Percentiles rank a stretch among this genome's conserved stretches.
These are phyloP conservation scores for Phytopythium delawarense DNA, from an alignment of 352 stramenopile species.

Conservation along the genomic window DNA sequence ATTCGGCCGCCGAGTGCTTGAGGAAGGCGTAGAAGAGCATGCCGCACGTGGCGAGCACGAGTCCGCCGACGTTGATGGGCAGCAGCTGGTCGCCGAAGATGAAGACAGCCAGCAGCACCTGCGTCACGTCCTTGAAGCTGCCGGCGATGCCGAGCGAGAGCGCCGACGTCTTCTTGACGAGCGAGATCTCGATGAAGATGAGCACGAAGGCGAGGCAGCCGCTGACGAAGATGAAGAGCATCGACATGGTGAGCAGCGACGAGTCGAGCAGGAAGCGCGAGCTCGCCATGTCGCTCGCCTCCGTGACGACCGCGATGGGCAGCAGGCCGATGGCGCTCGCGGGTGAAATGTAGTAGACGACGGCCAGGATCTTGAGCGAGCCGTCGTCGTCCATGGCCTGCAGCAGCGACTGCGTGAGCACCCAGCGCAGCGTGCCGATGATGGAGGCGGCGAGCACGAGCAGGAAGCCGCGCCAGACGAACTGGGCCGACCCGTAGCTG, in stretches of 20 bases:
- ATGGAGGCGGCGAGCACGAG: slow-evolving; percentile 68
- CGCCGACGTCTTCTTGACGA: slow-evolving; percentile 81
- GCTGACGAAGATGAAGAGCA: slow-evolving; percentile 65
- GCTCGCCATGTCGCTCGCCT: slow-evolving; percentile 35
- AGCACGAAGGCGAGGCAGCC: slow-evolving; percentile 69
- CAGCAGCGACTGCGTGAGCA: slow-evolving; percentile 80
- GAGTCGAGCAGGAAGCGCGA: slow-evolving; percentile 61
- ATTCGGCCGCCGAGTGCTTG: slow-evolving; percentile 42
- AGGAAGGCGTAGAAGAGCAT: slow-evolving; percentile 79
- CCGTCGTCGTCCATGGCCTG: slow-evolving; percentile 50
- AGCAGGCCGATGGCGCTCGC: slow-evolving; percentile 65
- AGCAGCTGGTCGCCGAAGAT: slow-evolving; percentile 72
- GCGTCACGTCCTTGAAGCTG: slow-evolving; percentile 78
- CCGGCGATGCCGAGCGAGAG: slow-evolving; percentile 75
- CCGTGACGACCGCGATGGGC: slow-evolving; percentile 56
- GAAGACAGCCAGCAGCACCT: slow-evolving; percentile 71
- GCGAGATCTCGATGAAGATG: slow-evolving; percentile 79
- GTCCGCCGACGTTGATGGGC: slow-evolving; percentile 57
- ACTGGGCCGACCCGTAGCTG: slow-evolving; percentile 72
- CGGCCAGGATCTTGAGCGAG: slow-evolving; percentile 60
- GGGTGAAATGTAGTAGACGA: slow-evolving; percentile 84
- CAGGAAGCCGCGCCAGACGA: slow-evolving; percentile 63
- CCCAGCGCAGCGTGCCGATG: slow-evolving; percentile 73
- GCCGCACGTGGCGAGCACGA: slow-evolving; percentile 63
- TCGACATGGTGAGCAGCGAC: slow-evolving; percentile 39